A percentile compares a stretch with the other conserved stretches of the same genome.
phyloP scores from a whole-genome alignment of 176 grass and related monocot genomes.

The Luzula sylvatica region DNA sequence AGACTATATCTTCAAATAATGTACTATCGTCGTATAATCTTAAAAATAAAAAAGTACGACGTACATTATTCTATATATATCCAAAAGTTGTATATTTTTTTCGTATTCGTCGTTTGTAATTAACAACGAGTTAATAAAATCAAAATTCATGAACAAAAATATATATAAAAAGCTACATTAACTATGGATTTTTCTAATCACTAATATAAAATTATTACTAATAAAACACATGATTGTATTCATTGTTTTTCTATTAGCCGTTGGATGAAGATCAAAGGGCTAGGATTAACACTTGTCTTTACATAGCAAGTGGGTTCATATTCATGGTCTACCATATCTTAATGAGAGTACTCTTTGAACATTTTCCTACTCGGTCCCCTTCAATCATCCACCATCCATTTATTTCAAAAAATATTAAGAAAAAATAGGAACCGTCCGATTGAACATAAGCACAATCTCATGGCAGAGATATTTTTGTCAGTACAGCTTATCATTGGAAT shows the following conservation, averaged over 20 bases:
- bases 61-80: too few species aligned
- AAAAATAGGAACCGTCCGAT: conserved; percentile 2
- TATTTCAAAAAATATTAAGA: neutral
- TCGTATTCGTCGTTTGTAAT: too few species aligned
- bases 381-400: conserved; percentile 7
- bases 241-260: neutral
- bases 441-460: neutral
- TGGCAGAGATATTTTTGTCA: conserved; percentile 19
- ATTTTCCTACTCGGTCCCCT: conserved; percentile 14
- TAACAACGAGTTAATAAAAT: too few species aligned
- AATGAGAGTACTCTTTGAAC: conserved; percentile 5
- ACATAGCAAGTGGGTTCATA: conserved; percentile 8
- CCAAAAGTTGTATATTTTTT: too few species aligned
- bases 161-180: too few species aligned
- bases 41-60: too few species aligned
- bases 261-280: conserved; percentile 15
- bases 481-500: conserved; percentile 1
- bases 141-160: too few species aligned
- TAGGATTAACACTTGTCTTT: neutral
- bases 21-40: too few species aligned
- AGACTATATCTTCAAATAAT: too few species aligned
- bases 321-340: conserved; percentile 11
- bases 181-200: too few species aligned
- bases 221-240: neutral
- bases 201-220: neutral